phyloP scores from a whole-genome alignment of 495 filamentous ascomycete genomes.

The Cladorrhinum samala region DNA sequence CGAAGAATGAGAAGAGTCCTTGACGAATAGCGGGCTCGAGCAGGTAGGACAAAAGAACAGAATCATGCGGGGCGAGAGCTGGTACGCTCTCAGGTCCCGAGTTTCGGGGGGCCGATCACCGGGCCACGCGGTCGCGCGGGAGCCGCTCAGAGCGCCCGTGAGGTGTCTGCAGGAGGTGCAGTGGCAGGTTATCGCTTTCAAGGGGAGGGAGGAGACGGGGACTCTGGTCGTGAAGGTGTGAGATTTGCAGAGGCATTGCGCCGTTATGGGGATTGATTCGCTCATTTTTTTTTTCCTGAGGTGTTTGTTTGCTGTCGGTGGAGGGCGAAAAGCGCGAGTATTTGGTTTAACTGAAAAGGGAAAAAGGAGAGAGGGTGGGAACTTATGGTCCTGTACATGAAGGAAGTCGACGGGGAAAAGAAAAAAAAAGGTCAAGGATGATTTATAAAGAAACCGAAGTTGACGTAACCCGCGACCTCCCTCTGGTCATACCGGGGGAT shows the following conservation, averaged over 20 bases:
- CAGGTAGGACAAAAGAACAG: constrained; percentile 43
- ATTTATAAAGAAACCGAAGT: too few species aligned
- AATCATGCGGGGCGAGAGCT: constrained; percentile 20
- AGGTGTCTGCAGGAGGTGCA: constrained; percentile 37
- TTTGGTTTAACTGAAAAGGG: too few species aligned
- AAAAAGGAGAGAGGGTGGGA: too few species aligned
- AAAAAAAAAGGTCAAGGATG: too few species aligned
- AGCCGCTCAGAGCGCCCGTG: constrained; percentile 29
- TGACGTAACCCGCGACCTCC: too few species aligned
- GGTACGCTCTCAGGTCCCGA: constrained; percentile 20
- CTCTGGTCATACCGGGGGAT: too few species aligned
- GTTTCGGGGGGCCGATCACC: background rate
- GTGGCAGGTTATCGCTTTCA: constrained; percentile 31
- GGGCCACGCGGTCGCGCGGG: constrained; percentile 18
- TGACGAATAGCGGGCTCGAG: constrained; percentile 39
- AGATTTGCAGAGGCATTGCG: constrained; percentile 29
- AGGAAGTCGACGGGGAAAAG: too few species aligned
- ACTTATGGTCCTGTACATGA: too few species aligned
- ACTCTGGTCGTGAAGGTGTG: constrained; percentile 23
- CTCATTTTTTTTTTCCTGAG: constrained; percentile 14
- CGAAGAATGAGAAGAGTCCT: constrained; percentile 7
- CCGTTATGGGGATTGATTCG: constrained; percentile 13
- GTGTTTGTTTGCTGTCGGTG: background rate
- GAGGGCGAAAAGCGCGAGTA: background rate
- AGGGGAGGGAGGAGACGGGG: constrained; percentile 19